Evolutionary conservation across 441 rosid species (phyloP), one percentile per base, ranked within the genome.

Genomic region (Macaranga tanarius): DNA sequence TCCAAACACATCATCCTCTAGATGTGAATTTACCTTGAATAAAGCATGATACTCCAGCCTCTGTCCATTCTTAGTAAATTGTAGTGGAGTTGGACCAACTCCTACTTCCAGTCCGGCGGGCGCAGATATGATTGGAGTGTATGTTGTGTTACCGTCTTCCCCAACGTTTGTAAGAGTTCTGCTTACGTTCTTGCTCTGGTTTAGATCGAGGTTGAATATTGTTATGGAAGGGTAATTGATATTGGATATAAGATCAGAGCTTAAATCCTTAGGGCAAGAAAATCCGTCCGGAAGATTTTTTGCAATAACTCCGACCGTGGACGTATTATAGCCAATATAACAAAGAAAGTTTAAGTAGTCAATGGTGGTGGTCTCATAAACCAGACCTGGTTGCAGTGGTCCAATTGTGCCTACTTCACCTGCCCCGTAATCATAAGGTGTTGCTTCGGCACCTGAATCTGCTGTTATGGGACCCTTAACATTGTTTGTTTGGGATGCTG

Each of bases 311-410:
- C 83, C 87, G 67, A 93, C 83, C 62, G 77, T 77, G 34, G 81
- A 52, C 56, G 73, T 17, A 70, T 84, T 74, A 59, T 85, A 90
- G n/a, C 92, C 98, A 19, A 77, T 67, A 80, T 87, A 86, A 77
- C 97, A 93, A 3, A 93, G 88, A 66, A 86, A 93, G 84, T 86
- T 85, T 65, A 91, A 51, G 84, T 89, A 88, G 77, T 93, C 98
- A 23, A 34, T 28, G 17, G 84, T 70, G n/a, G 78, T 82, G 8
- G 92, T 87, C 81, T 90, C 95, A 58, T 91, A 91, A 26, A 93
- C 89, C 12, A 91, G 82, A 50, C 97, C 97, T 22, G 95, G 96
- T 54, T 88, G 82, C 60, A 84, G 62, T 7, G 96, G 72, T 54
- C 80, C 83, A 19, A 81, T 79, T 47, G 86, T 80, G 85, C 83